These are phyloP conservation scores for Striga asiatica DNA, from an alignment of 257 asterid species.

Conservation along the genomic window DNA sequence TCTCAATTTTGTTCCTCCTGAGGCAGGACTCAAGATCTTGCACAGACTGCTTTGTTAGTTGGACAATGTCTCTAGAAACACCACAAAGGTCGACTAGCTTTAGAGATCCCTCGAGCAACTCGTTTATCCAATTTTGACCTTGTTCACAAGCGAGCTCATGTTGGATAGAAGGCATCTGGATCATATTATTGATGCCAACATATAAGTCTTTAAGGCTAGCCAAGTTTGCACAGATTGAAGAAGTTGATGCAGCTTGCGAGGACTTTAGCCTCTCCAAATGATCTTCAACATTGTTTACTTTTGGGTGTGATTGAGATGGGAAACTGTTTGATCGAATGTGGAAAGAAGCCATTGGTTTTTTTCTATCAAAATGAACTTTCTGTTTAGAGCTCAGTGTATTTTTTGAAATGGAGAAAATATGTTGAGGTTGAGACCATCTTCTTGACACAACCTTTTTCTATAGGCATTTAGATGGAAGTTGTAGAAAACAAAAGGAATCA, in stretches of 20 bases:
- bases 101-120: conserved; percentile 26
- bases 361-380: no score
- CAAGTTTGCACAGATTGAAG: conserved; percentile 19
- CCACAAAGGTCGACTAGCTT: conserved; percentile 23
- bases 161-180: conserved; percentile 29
- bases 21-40: conserved; percentile 24
- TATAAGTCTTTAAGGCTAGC: conserved; percentile 27
- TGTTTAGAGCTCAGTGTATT: no score
- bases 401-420: no score
- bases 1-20: conserved; percentile 19
- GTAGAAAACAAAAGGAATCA: no score
- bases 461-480: no score
- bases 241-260: conserved; percentile 18
- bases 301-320: conserved; percentile 36
- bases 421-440: no score
- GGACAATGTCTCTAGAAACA: conserved; percentile 14
- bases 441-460: no score
- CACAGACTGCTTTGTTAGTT: conserved; percentile 15
- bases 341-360: conserved; percentile 23
- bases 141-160: conserved; percentile 13
- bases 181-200: conserved; percentile 20
- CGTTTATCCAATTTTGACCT: conserved; percentile 16
- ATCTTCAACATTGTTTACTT: conserved; percentile 10
- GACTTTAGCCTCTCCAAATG: conserved; percentile 24
- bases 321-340: conserved; percentile 34